These are phyloP conservation scores for Sporothrix variecibatus DNA, from an alignment of 2,329 filamentous ascomycete species.

Conservation along the genomic window DNA sequence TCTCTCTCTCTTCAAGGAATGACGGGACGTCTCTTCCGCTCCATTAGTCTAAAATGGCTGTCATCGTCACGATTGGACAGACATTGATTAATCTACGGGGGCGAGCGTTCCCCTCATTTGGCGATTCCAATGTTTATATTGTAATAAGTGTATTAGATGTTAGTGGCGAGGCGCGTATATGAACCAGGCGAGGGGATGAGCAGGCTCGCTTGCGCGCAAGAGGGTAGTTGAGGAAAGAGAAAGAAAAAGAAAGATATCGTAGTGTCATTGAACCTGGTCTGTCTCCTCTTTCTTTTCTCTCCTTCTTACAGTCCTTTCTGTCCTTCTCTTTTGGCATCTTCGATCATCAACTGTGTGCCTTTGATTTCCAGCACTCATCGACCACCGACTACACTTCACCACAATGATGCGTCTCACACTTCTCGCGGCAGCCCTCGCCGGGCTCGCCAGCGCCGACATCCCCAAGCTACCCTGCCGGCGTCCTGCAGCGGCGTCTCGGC, in stretches of 20 bases:
- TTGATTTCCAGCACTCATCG: too few relatives aligned
- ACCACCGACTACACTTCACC: background rate
- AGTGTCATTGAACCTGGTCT: background rate
- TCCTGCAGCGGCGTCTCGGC: conserved; percentile 41
- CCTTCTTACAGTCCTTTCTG: conserved; percentile 10
- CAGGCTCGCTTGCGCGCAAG: background rate
- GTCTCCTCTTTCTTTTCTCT: background rate
- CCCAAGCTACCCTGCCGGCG: conserved; percentile 40
- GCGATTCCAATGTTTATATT: background rate
- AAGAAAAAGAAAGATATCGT: background rate
- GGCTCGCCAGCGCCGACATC: conserved; percentile 36
- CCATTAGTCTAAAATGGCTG: background rate
- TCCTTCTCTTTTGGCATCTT: background rate
- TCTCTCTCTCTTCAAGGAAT: background rate
- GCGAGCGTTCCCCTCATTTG: conserved; percentile 6
- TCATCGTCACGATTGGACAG: conserved; percentile 1
- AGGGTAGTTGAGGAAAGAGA: background rate
- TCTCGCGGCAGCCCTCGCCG: conserved; percentile 32
- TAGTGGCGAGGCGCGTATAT: conserved; percentile 15
- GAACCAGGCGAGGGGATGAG: conserved; percentile 5
- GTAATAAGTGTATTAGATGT: background rate
- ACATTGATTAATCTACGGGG: conserved; percentile 5
- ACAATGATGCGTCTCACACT: conserved; percentile 13
- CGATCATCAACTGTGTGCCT: background rate
- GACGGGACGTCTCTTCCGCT: conserved; percentile 20